Base-by-base conservation (phyloP, 805 yeast genomes). In the Vanderwaltozyma polyspora region DNA sequence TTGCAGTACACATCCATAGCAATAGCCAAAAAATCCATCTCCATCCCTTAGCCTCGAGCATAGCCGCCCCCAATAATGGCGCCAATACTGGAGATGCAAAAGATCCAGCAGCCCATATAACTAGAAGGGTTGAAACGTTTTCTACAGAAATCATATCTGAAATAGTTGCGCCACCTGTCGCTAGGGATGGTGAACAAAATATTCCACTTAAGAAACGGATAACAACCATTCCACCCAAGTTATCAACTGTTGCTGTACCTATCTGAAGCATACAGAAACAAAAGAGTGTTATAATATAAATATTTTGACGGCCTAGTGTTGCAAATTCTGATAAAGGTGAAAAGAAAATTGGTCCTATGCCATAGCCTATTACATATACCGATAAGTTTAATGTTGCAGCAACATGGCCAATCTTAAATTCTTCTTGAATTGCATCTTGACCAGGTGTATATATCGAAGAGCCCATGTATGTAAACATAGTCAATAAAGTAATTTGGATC, bases 271-370 rank as follows among this genome's bases (percentile, higher is more conserved):
- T 54, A 35, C 62, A 49, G 41, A 72, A 75, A 2, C 72, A 29
- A 36, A 70, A 55, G 25, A 72, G 52, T 3, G 79, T 62, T 15
- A 55, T 32, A 23, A 66, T 57, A 40, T 73, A 75, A 27, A 72
- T 63, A 21, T 63, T 57, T 35, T 69, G 70, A 40, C 80, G 63
- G 11, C 81, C 81, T 31, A 71, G 49, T 3, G 52, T 49, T 3
- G 74, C 68, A 31, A 70, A 62, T 48, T 76, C 82, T 10, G 76
- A 67, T 40, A 76, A 42, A 3, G 82, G 81, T 0, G 78, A 68
- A 34, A 73, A 68, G 2, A 73, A 40, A 60, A 75, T 59, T 2
- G 79, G 79, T 1, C 79, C 79, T 14, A 73, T 33, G 33, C 76
- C 81, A 45, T 76, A 74, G 8, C 80, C 82, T 19, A 74, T 43